Conservation (phyloP, 1,284 basidiomycete species). For the Ustilago cynodontis region DNA sequence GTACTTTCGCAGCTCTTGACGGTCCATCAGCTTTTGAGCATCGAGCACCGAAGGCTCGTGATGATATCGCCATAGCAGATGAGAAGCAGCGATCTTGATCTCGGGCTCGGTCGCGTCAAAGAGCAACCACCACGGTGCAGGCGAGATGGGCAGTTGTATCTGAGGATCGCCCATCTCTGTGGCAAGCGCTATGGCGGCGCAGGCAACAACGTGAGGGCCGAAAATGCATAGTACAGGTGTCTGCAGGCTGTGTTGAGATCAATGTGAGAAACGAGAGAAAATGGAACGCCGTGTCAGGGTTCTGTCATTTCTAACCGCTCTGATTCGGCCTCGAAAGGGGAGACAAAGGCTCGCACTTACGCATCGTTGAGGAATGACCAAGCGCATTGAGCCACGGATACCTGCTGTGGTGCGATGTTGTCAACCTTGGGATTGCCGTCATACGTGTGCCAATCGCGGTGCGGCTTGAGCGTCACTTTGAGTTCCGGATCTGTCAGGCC, state of each 20-base stretch:
- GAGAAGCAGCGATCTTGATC: slow-evolving; percentile 49
- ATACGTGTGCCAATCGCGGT: background rate
- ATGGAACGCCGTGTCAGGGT: background rate
- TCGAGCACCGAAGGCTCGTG: slow-evolving; percentile 5
- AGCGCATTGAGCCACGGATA: slow-evolving; percentile 58
- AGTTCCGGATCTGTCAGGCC: slow-evolving; percentile 73
- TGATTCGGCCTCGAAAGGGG: background rate
- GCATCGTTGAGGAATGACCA: slow-evolving; percentile 71
- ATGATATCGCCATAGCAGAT: slow-evolving; percentile 61
- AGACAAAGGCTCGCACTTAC: slow-evolving; percentile 50
- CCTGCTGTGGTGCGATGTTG: background rate
- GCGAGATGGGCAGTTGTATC: slow-evolving; percentile 65
- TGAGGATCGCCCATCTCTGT: slow-evolving; percentile 39
- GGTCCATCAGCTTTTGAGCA: slow-evolving; percentile 20
- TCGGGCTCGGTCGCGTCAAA: slow-evolving; percentile 69
- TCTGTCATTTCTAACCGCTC: background rate
- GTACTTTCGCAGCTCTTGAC: slow-evolving; percentile 22
- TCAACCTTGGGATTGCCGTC: background rate
- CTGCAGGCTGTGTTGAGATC: slow-evolving; percentile 76
- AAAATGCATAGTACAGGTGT: slow-evolving; percentile 90
- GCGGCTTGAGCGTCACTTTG: slow-evolving; percentile 9
- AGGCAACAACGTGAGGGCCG: slow-evolving; percentile 86
- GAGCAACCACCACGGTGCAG: slow-evolving; percentile 71
- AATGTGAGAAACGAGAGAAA: background rate
- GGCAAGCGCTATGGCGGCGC: slow-evolving; percentile 73